A percentile compares a stretch with the other conserved stretches of the same genome.
Conservation (phyloP, 495 filamentous ascomycete species). For the Letharia lupina region DNA sequence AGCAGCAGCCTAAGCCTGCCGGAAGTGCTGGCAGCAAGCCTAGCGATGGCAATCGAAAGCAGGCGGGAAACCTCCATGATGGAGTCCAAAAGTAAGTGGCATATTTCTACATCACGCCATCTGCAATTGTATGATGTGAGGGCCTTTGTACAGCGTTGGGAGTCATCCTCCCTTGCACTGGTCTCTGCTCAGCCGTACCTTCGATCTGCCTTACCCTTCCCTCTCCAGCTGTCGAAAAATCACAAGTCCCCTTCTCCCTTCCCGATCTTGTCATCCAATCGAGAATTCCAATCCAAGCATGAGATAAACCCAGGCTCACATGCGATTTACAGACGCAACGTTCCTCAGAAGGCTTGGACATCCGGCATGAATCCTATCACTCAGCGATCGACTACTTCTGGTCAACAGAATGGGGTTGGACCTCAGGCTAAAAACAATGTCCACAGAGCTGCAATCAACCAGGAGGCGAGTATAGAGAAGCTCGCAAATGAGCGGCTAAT, state of each 20-base stretch:
- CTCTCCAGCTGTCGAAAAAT: neutral
- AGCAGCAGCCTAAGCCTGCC: conserved; percentile 45
- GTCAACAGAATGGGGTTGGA: conserved; percentile 47
- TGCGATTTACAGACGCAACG: conserved; percentile 36
- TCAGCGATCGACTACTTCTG: conserved; percentile 43
- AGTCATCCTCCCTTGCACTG: neutral
- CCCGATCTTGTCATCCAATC: neutral
- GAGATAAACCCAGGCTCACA: conserved; percentile 1
- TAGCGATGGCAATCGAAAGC: conserved; percentile 46
- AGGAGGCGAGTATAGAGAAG: conserved; percentile 52
- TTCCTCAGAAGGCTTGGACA: conserved; percentile 54
- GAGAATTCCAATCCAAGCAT: neutral
- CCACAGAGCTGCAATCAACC: conserved; percentile 33
- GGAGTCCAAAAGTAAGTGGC: conserved; percentile 44
- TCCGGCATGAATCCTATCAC: conserved; percentile 58
- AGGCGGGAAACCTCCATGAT: conserved; percentile 49
- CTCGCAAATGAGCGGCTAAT: conserved; percentile 58
- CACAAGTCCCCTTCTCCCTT: neutral
- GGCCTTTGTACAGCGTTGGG: neutral
- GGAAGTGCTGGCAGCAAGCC: conserved; percentile 34
- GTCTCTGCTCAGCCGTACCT: neutral
- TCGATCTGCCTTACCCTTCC: neutral
- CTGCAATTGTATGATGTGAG: neutral
- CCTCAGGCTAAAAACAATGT: conserved; percentile 36
- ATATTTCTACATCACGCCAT: neutral